These are phyloP conservation scores for Gleditsia sinensis DNA, from an alignment of 306 rosid species.

Conservation along the genomic window DNA sequence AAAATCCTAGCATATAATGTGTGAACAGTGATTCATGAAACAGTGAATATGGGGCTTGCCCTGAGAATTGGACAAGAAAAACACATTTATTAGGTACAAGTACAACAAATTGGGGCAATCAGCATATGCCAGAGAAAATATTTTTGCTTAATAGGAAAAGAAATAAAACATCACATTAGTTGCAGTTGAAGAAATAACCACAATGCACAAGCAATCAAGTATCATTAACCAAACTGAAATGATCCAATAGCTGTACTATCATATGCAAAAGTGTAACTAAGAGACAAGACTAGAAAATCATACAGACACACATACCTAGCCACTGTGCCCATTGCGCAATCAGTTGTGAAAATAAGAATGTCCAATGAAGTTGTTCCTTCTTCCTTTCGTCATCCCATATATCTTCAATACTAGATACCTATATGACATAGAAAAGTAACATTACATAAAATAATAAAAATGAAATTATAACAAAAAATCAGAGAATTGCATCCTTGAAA, in stretches of 20 bases:
- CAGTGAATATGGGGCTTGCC: neutral
- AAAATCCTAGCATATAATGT: neutral
- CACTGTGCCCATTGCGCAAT: constrained; percentile 94
- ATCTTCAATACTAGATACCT: constrained; percentile 59
- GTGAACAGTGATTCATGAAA: neutral
- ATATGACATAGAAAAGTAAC: constrained; percentile 16
- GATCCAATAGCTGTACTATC: neutral
- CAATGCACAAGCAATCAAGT: neutral
- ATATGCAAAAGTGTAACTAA: neutral
- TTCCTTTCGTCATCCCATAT: constrained; percentile 71
- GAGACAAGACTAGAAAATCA: constrained; percentile 29
- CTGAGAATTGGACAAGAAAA: constrained; percentile 4
- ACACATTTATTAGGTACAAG: neutral
- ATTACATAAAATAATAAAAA: neutral
- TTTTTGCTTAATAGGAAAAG: neutral
- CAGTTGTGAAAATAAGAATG: constrained; percentile 73
- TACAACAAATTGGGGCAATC: neutral
- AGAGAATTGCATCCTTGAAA: neutral
- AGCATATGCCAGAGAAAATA: neutral
- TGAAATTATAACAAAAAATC: constrained; percentile 16
- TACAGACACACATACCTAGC: constrained; percentile 62
- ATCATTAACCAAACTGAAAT: constrained; percentile 7
- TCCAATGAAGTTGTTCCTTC: constrained; percentile 84
- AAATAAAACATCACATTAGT: constrained; percentile 8
- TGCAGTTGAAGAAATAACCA: neutral